Evolutionary conservation across 495 filamentous ascomycete species (phyloP).

Genomic region (Bathelium albidoporum): DNA sequence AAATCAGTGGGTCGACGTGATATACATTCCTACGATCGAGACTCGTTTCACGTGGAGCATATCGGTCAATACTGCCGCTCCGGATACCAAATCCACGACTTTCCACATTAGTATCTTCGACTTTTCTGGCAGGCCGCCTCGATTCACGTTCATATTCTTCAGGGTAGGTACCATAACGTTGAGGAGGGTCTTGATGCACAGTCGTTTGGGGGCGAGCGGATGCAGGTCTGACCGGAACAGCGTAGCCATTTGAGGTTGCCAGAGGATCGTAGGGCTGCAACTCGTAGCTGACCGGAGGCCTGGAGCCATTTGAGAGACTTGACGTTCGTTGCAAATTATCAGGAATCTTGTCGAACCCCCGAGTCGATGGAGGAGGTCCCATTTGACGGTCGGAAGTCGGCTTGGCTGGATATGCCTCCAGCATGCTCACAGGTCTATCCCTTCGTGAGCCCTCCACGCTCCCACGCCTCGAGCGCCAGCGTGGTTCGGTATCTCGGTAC

Average conservation of each 20-base stretch:
- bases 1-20: background rate
- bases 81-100: slow-evolving; percentile 33
- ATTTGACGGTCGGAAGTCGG: slow-evolving; percentile 19
- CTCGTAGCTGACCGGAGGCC: slow-evolving; percentile 12
- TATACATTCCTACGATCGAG: slow-evolving; percentile 20
- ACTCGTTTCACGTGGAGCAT: slow-evolving; percentile 13
- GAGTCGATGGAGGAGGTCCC: slow-evolving; percentile 30
- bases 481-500: slow-evolving; percentile 32
- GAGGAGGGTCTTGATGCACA: slow-evolving; percentile 24
- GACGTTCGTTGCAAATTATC: slow-evolving; percentile 19
- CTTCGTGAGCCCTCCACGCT: slow-evolving; percentile 21
- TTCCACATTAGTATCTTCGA: slow-evolving; percentile 23
- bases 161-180: slow-evolving; percentile 19
- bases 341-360: slow-evolving; percentile 32
- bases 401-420: slow-evolving; percentile 14
- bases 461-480: slow-evolving; percentile 23
- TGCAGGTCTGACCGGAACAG: slow-evolving; percentile 17
- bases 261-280: slow-evolving; percentile 11
- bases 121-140: slow-evolving; percentile 10
- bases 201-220: slow-evolving; percentile 19
- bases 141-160: slow-evolving; percentile 20
- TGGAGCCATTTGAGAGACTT: slow-evolving; percentile 12
- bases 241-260: slow-evolving; percentile 21
- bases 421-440: slow-evolving; percentile 27
- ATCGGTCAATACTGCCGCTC: slow-evolving; percentile 17